Evolutionary conservation across 768 basidiomycete genomes (phyloP).

Genomic region (Strobilomyces echinocephalus): DNA sequence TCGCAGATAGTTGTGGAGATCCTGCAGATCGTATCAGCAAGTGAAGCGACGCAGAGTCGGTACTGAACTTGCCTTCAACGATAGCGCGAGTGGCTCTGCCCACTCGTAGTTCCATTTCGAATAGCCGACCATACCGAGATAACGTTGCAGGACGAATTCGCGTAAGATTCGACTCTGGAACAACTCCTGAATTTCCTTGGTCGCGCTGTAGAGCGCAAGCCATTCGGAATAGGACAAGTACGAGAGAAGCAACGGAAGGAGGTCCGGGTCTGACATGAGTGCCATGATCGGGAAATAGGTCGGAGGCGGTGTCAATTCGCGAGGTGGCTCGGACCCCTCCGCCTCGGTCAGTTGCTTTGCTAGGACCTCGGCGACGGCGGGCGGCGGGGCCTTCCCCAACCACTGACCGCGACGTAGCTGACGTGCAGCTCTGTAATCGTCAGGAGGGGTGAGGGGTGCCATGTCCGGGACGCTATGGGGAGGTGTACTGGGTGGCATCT

Average conservation of each 20-base stretch:
- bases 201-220: conserved; percentile 54
- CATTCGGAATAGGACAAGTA: conserved; percentile 73
- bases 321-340: conserved; percentile 15
- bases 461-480: not conserved
- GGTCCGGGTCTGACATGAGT: conserved; percentile 49
- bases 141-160: conserved; percentile 67
- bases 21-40: conserved; percentile 38
- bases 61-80: conserved; percentile 48
- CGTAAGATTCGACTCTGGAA: conserved; percentile 47
- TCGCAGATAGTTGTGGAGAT: conserved; percentile 74
- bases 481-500: not conserved
- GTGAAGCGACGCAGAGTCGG: not conserved
- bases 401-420: conserved; percentile 37
- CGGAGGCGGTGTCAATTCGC: conserved; percentile 23
- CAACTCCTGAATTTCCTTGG: conserved; percentile 50
- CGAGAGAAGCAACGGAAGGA: conserved; percentile 52
- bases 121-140: conserved; percentile 70
- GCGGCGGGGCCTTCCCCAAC: conserved; percentile 38
- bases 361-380: conserved; percentile 29
- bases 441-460: conserved; percentile 24
- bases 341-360: conserved; percentile 21
- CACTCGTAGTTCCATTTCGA: conserved; percentile 52
- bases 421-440: conserved; percentile 39
- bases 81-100: conserved; percentile 58
- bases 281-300: conserved; percentile 47